phyloP scores from a whole-genome alignment of 2,329 filamentous ascomycete species.

The Septoria linicola region DNA sequence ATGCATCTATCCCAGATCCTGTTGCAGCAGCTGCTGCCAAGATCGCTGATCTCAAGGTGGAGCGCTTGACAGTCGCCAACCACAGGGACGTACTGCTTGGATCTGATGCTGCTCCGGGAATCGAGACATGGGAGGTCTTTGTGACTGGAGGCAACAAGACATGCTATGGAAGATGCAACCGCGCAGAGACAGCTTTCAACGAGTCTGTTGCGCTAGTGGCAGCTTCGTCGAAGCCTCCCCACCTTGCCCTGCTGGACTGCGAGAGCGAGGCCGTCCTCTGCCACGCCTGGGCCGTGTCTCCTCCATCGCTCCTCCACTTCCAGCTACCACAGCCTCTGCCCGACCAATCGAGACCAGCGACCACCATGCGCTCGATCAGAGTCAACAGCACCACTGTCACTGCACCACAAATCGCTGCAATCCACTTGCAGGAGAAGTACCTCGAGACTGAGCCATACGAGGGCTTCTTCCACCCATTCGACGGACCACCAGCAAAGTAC shows the following conservation, averaged over 20 bases:
- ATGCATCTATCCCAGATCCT: slow-evolving; percentile 45
- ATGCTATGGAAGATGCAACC: slow-evolving; percentile 68
- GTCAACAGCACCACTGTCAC: slow-evolving; percentile 70
- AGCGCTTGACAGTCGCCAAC: slow-evolving; percentile 64
- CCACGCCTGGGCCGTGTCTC: slow-evolving; percentile 67
- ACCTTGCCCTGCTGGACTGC: slow-evolving; percentile 70
- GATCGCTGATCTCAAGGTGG: slow-evolving; percentile 53
- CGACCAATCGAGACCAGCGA: slow-evolving; percentile 62
- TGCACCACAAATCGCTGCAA: slow-evolving; percentile 60
- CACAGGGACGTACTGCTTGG: slow-evolving; percentile 66
- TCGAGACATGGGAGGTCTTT: slow-evolving; percentile 75
- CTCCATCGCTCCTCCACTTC: slow-evolving; percentile 66
- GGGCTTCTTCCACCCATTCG: slow-evolving; percentile 73
- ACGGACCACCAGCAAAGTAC: slow-evolving; percentile 64
- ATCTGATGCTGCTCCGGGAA: slow-evolving; percentile 55
- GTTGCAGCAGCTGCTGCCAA: slow-evolving; percentile 43
- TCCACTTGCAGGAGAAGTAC: slow-evolving; percentile 61
- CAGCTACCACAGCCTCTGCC: slow-evolving; percentile 58
- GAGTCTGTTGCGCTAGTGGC: slow-evolving; percentile 56
- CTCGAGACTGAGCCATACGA: slow-evolving; percentile 55
- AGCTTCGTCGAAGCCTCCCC: slow-evolving; percentile 59
- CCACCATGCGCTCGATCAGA: slow-evolving; percentile 63
- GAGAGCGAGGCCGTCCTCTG: slow-evolving; percentile 72
- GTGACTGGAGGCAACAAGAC: slow-evolving; percentile 76
- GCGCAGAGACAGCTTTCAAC: slow-evolving; percentile 61